phyloP scores from a whole-genome alignment of 2,329 filamentous ascomycete species.

The Tolypocladium tundrense region DNA sequence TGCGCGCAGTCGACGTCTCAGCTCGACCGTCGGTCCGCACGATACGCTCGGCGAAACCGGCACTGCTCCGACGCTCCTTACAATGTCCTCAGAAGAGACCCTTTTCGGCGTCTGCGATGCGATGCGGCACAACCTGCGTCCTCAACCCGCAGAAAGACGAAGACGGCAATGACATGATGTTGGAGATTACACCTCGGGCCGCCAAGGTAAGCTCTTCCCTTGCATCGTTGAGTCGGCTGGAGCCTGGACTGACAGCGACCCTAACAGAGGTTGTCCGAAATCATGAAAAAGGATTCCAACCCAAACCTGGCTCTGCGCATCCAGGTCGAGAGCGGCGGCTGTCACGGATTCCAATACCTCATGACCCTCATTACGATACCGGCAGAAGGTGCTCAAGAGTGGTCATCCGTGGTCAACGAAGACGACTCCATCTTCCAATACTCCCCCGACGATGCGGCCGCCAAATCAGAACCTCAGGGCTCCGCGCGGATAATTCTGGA shows the following conservation, averaged over 20 bases:
- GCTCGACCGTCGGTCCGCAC: not conserved
- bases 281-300: slow-evolving; percentile 62
- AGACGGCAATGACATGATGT: slow-evolving; percentile 70
- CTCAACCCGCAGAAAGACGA: slow-evolving; percentile 72
- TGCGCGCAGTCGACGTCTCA: not conserved
- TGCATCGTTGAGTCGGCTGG: not conserved
- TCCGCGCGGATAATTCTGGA: slow-evolving; percentile 81
- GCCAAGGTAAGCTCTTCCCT: slow-evolving; percentile 48
- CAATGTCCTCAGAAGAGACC: slow-evolving; percentile 6
- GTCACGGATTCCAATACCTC: slow-evolving; percentile 95
- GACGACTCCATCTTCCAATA: slow-evolving; percentile 87
- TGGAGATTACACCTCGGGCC: slow-evolving; percentile 78
- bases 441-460: slow-evolving; percentile 34
- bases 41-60: not conserved
- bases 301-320: slow-evolving; percentile 81
- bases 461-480: slow-evolving; percentile 15
- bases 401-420: slow-evolving; percentile 36
- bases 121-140: slow-evolving; percentile 36
- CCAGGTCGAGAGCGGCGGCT: slow-evolving; percentile 85
- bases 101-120: slow-evolving; percentile 28
- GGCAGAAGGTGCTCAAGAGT: slow-evolving; percentile 19
- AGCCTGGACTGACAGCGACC: not conserved
- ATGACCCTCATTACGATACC: slow-evolving; percentile 72
- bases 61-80: not conserved
- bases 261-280: slow-evolving; percentile 59